Base-by-base conservation (phyloP, 2,329 filamentous ascomycete genomes). In the Decorospora gaudefroyi region DNA sequence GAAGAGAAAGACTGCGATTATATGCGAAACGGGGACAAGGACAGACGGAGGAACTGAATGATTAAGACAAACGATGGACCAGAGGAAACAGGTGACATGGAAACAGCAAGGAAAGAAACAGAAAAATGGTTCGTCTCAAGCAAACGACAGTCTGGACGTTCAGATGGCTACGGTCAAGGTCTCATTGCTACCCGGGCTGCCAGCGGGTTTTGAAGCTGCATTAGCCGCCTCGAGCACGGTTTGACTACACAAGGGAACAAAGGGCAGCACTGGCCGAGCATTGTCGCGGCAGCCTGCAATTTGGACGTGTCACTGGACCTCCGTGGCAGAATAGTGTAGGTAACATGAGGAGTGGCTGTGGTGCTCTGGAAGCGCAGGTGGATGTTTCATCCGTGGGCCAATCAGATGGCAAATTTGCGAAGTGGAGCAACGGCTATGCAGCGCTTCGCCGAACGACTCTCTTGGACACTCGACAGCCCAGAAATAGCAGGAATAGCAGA, bases 221-320 rank as follows among this genome's bases (percentile, higher is more conserved):
- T 53, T 70, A 71, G 65, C 61, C 68, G 67, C 68, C 51, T 50
- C 59, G 62, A 57, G 52, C 59, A 62, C 64, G 59, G 67, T 70
- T 68, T 70, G 65, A 64, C 51, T 45, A 57, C 31, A 60, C 58
- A 61, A 66, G 61, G 62, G 56, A 38, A 41, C 35, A 26, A 22
- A 23, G 38, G 22, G 53, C 50, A 52, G 59, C 42, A 70, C 59
- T 70, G 68, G 68, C 55, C 53, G 42, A 64, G 57, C 57, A 59
- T 61, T 49, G 41, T 50, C 51, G 53, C 49, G 43, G 39, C 26
- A 21, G 50, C 49, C 49, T 56, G 53, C 45, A 59, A 50, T 57
- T 56, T 59, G 27, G 42, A 58, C 40, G 55, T 59, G 52, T 46
- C 54, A 55, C 57, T 43, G 42, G 58, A 43, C 29, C 37, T 49